phyloP scores from a whole-genome alignment of 208 protist species.

The Crithidia sp. region DNA sequence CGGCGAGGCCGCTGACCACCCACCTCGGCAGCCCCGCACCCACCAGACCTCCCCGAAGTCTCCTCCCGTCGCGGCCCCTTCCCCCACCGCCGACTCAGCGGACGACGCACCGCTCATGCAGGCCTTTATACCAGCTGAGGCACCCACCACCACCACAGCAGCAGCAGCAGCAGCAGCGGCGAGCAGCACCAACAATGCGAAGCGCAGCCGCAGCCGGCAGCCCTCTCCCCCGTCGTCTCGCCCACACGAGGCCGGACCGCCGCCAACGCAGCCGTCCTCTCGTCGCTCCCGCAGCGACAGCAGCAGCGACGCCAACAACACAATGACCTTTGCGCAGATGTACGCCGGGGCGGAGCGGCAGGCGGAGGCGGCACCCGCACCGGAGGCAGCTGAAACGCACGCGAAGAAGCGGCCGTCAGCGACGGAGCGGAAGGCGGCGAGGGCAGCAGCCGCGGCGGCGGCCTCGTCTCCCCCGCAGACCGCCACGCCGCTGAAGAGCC shows the following conservation, averaged over 20 bases:
- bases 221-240: not conserved
- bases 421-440: not conserved
- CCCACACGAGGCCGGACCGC: not conserved
- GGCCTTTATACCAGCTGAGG: not conserved
- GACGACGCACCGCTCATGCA: constrained; percentile 27
- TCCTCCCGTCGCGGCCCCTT: not conserved
- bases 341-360: not conserved
- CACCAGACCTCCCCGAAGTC: not conserved
- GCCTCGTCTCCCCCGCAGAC: not conserved
- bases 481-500: constrained; percentile 2
- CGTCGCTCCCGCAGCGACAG: constrained; percentile 10
- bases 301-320: constrained; percentile 5
- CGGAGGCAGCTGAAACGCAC: constrained; percentile 15
- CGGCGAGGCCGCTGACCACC: constrained; percentile 4
- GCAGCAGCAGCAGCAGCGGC: constrained; percentile 9
- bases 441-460: not conserved
- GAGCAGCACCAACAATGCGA: constrained; percentile 11
- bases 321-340: constrained; percentile 21
- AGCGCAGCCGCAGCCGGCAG: not conserved
- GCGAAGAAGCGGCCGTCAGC: constrained; percentile 24
- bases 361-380: not conserved
- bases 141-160: constrained; percentile 8
- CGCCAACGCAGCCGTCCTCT: constrained; percentile 3
- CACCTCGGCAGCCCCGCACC: not conserved
- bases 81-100: not conserved